phyloP scores from a whole-genome alignment of 2,329 filamentous ascomycete species.

The Ceratocystis huliohia region DNA sequence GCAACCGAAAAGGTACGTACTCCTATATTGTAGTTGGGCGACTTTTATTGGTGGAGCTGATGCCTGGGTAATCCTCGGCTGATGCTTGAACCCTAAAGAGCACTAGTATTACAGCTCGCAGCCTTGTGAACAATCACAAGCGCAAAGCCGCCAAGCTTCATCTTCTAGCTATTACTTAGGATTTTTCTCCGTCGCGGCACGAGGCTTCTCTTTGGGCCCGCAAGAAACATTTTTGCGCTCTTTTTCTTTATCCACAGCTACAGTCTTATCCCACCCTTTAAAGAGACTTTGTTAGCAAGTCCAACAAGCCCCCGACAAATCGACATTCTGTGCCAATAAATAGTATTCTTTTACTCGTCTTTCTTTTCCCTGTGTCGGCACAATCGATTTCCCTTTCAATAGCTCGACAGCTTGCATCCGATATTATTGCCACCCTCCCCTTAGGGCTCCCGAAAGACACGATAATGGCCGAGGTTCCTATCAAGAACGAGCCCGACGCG shows the following conservation, averaged over 20 bases:
- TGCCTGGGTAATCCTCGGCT: not conserved
- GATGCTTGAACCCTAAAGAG: not conserved
- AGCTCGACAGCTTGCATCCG: not conserved
- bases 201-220: not conserved
- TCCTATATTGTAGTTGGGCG: not conserved
- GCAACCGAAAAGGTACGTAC: not conserved
- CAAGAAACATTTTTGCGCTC: not conserved
- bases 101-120: not conserved
- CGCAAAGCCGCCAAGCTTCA: not conserved
- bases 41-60: not conserved
- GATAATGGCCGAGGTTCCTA: slow-evolving; percentile 22
- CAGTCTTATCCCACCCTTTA: not conserved
- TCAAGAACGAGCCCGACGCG: slow-evolving; percentile 40
- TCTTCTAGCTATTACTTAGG: not conserved
- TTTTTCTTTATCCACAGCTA: not conserved
- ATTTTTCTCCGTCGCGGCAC: not conserved
- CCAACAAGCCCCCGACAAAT: too few species aligned
- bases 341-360: not conserved
- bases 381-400: not conserved
- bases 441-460: not conserved
- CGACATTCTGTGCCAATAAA: not conserved
- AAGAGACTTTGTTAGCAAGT: not conserved
- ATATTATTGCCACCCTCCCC: too few species aligned
- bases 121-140: not conserved
- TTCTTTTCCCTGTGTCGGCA: not conserved